Percentiles rank a stretch among this genome's conserved stretches.
These are phyloP conservation scores for Penicillium sp. DNA, from an alignment of 2,329 filamentous ascomycete genomes.

Conservation along the genomic window DNA sequence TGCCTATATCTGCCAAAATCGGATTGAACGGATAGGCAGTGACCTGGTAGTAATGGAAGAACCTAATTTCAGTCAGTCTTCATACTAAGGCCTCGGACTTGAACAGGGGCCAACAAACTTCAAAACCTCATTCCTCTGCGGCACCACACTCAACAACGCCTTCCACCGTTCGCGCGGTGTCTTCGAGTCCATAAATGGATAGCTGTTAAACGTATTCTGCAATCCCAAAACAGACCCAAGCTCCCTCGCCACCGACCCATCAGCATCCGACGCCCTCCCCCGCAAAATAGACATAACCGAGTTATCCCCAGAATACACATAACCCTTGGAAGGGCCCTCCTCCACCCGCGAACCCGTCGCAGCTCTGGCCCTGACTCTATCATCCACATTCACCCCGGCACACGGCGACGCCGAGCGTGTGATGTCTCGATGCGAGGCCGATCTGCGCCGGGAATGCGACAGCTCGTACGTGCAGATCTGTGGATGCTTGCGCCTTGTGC, in stretches of 20 bases:
- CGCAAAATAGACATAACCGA: conserved; percentile 34
- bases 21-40: conserved; percentile 36
- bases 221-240: conserved; percentile 33
- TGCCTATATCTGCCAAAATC: conserved; percentile 32
- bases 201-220: conserved; percentile 34
- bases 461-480: conserved; percentile 30
- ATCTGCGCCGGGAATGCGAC: background rate
- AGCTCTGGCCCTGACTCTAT: too few relatives aligned
- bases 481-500: conserved; percentile 30
- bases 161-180: conserved; percentile 30
- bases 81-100: background rate
- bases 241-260: conserved; percentile 30
- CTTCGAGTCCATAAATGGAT: conserved; percentile 33
- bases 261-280: conserved; percentile 26
- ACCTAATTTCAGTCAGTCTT: conserved; percentile 18
- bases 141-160: conserved; percentile 26
- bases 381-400: background rate
- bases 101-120: conserved; percentile 22
- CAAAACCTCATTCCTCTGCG: conserved; percentile 28
- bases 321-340: conserved; percentile 15
- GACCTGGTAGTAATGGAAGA: conserved; percentile 34
- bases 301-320: conserved; percentile 35
- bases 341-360: background rate
- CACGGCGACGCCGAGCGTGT: background rate
- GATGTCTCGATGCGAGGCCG: background rate